A percentile compares a stretch with the other conserved stretches of the same genome.
These are phyloP conservation scores for Ustulina deusta DNA, from an alignment of 2,329 filamentous ascomycete genomes.

Conservation along the genomic window DNA sequence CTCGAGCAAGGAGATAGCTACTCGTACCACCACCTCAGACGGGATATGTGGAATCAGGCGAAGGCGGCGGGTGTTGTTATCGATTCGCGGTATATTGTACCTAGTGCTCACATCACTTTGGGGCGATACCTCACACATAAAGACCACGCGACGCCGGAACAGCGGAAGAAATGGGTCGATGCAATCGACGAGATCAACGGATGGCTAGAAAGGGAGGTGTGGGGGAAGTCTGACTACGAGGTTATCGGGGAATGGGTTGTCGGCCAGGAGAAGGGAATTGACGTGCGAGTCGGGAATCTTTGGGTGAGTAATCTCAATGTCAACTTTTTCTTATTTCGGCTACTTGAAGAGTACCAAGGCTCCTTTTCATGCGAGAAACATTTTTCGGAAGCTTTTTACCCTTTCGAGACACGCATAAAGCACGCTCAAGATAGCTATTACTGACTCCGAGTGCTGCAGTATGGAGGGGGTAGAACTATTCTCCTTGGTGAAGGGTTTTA, in stretches of 20 bases:
- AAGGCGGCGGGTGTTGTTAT: conserved; percentile 74
- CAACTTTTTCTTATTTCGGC: neutral
- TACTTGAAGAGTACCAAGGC: neutral
- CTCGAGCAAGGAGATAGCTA: conserved; percentile 71
- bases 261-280: conserved; percentile 85
- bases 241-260: conserved; percentile 82
- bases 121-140: conserved; percentile 79
- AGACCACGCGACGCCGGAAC: conserved; percentile 70
- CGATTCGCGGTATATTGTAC: conserved; percentile 85
- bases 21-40: conserved; percentile 90
- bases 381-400: neutral
- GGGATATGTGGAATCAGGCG: conserved; percentile 77
- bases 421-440: conserved; percentile 5
- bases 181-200: conserved; percentile 81
- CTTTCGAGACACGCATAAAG: neutral
- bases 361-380: neutral
- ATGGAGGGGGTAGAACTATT: conserved; percentile 82
- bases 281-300: conserved; percentile 77
- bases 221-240: conserved; percentile 65
- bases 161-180: conserved; percentile 73
- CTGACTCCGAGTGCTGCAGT: conserved; percentile 53
- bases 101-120: conserved; percentile 89
- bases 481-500: conserved; percentile 71
- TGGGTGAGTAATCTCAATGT: conserved; percentile 62
- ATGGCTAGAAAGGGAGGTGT: conserved; percentile 78